Conservation (phyloP, 2,329 filamentous ascomycete species). For the Hysterium pulicare region DNA sequence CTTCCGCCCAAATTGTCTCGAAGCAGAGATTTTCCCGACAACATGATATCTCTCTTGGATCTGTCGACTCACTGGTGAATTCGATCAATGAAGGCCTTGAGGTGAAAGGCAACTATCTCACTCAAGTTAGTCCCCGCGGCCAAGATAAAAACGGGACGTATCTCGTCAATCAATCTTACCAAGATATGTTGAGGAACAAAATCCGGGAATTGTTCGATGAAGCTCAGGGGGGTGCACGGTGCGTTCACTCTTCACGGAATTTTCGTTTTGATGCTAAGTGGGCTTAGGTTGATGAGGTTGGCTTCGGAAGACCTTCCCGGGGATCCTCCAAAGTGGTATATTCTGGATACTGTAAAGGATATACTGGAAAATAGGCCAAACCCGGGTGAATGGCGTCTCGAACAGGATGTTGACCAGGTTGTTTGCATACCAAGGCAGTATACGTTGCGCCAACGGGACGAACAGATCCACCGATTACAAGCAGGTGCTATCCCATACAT, state of each 20-base stretch:
- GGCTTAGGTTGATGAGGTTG: too few species aligned
- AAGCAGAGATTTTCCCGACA: constrained; percentile 18
- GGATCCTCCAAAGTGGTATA: constrained; percentile 23
- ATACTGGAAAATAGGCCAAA: constrained; percentile 5
- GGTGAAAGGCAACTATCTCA: constrained; percentile 10
- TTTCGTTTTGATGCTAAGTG: too few species aligned
- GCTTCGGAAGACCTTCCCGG: constrained; percentile 16
- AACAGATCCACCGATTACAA: constrained; percentile 14
- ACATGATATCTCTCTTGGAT: constrained; percentile 20
- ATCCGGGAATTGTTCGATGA: constrained; percentile 11
- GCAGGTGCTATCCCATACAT: constrained; percentile 19
- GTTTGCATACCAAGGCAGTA: constrained; percentile 21
- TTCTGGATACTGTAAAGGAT: constrained; percentile 11
- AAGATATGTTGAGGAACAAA: constrained; percentile 4
- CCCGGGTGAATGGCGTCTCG: constrained; percentile 14
- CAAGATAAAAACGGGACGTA: neutral
- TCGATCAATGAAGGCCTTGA: constrained; percentile 3
- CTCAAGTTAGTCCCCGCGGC: constrained; percentile 8
- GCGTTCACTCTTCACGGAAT: constrained; percentile 6
- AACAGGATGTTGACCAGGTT: constrained; percentile 11
- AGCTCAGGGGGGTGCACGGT: constrained; percentile 13
- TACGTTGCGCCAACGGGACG: constrained; percentile 16
- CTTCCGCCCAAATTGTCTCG: constrained; percentile 12
- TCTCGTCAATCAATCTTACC: constrained; percentile 1
- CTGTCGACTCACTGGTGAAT: constrained; percentile 19